Evolutionary conservation across 441 rosid genomes (phyloP), one percentile per base, ranked within the genome.

Genomic region (Erysimum cheiri): DNA sequence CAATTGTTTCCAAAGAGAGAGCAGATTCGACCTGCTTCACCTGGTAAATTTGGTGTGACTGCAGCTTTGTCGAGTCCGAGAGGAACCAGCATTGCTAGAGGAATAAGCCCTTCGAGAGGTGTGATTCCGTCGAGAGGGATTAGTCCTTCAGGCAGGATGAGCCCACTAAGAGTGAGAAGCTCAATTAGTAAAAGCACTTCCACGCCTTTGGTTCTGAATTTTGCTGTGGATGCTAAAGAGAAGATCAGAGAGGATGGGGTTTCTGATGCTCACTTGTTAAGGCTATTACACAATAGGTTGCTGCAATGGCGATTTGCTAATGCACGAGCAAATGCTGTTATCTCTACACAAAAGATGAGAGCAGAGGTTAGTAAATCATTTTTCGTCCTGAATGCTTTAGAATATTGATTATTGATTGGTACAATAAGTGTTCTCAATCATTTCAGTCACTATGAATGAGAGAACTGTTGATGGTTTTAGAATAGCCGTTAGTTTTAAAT

Each of bases 251-350:
- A 86, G 75, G 84, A 74, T 55, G 80, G 81, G 60, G 77, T 84
- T 60, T 76, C 56, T 54, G 91, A 94, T 75, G 89, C 87, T 60
- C 97, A 92, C 74, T 43, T 75, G 74, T 72, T 88, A 79, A 90
- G 92, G 80, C 79, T 87, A 52, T 79, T 88, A 19, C 84, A 92
- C 73, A 92, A 92, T 79, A 84, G 87, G 61, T 63, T 88, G 81
- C 62, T 94, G 80, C 98, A 94, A 13, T 92, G 92, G 97, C 88
- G 92, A 41, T 88, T 88, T 77, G 82, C 80, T 40, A 92, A 88
- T 81, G 99, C 98, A 60, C 83, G 96, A 75, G 85, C 87, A 60
- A 90, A 85, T 72, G 71, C 79, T 57, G 77, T 87, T 60, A 35
- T 85, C 39, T 78, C 84, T 40, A 77, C 77, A 29, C 97, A 88